These are phyloP conservation scores for Trematosphaeria pertusa DNA, from an alignment of 2,329 filamentous ascomycete genomes.

Conservation along the genomic window DNA sequence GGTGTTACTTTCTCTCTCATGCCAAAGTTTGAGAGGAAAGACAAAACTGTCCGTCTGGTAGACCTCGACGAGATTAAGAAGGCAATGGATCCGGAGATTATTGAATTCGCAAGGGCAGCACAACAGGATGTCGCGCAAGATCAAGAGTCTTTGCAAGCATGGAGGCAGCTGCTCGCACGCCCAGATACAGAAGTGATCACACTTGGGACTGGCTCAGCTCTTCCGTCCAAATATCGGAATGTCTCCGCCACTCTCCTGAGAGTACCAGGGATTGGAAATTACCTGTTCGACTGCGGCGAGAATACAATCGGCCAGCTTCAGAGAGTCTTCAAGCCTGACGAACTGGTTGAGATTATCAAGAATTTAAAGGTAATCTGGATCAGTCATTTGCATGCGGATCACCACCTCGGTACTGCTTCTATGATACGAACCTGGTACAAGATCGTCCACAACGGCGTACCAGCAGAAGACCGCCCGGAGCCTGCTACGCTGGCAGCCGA, in stretches of 20 bases:
- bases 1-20: slow-evolving; percentile 55
- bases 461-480: slow-evolving; percentile 27
- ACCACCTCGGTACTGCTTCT: slow-evolving; percentile 84
- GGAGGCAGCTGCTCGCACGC: slow-evolving; percentile 73
- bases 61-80: slow-evolving; percentile 54
- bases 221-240: slow-evolving; percentile 93
- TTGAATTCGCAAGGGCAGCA: slow-evolving; percentile 59
- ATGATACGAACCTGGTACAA: slow-evolving; percentile 83
- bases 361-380: slow-evolving; percentile 88
- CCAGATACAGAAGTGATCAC: slow-evolving; percentile 83
- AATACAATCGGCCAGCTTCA: slow-evolving; percentile 88
- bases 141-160: slow-evolving; percentile 56
- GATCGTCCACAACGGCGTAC: slow-evolving; percentile 56
- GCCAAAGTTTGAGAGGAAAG: slow-evolving; percentile 52
- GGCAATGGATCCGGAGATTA: slow-evolving; percentile 55
- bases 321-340: slow-evolving; percentile 71
- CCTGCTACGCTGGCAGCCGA: slow-evolving; percentile 46
- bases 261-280: slow-evolving; percentile 84
- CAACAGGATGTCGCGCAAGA: slow-evolving; percentile 44
- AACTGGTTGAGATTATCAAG: slow-evolving; percentile 73
- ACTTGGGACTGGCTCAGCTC: slow-evolving; percentile 87
- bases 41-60: slow-evolving; percentile 47
- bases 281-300: slow-evolving; percentile 91
- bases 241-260: slow-evolving; percentile 87
- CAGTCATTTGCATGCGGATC: slow-evolving; percentile 94